Conservation (phyloP, 495 filamentous ascomycete genomes). For the Neurospora sp. region DNA sequence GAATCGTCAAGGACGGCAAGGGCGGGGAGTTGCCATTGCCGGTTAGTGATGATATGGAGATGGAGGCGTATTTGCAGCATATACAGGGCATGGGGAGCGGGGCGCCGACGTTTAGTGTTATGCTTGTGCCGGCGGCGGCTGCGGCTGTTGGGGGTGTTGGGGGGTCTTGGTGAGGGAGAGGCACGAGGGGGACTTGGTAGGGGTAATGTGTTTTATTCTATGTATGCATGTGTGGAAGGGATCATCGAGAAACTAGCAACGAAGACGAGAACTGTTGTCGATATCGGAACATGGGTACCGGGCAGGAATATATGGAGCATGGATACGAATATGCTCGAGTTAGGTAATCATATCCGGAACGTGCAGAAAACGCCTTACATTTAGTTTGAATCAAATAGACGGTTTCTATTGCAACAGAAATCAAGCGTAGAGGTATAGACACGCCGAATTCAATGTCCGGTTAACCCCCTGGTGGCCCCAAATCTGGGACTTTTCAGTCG, state of each 20-base stretch:
- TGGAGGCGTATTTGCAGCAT: conserved; percentile 26
- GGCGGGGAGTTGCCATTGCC: background rate
- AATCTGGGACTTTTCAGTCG: background rate
- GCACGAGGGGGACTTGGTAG: background rate
- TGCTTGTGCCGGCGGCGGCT: conserved; percentile 8
- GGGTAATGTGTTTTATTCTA: background rate
- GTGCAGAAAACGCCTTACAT: background rate
- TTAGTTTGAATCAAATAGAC: background rate
- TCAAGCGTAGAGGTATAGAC: background rate
- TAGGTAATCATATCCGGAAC: background rate
- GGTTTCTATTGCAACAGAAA: background rate
- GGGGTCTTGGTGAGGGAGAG: background rate
- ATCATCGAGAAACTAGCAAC: background rate
- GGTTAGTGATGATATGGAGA: background rate
- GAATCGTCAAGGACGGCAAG: conserved; percentile 44
- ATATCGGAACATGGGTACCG: background rate
- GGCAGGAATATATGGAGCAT: background rate
- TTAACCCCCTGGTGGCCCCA: background rate
- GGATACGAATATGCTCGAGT: background rate
- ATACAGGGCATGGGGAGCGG: conserved; percentile 40
- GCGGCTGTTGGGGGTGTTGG: background rate
- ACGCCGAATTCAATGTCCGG: background rate
- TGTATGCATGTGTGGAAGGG: background rate
- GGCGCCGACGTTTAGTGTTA: conserved; percentile 58
- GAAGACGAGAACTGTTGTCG: background rate